Percentiles rank a stretch among this genome's conserved stretches.
These are phyloP conservation scores for Murraya paniculata DNA, from an alignment of 345 rosid species.

Conservation along the genomic window DNA sequence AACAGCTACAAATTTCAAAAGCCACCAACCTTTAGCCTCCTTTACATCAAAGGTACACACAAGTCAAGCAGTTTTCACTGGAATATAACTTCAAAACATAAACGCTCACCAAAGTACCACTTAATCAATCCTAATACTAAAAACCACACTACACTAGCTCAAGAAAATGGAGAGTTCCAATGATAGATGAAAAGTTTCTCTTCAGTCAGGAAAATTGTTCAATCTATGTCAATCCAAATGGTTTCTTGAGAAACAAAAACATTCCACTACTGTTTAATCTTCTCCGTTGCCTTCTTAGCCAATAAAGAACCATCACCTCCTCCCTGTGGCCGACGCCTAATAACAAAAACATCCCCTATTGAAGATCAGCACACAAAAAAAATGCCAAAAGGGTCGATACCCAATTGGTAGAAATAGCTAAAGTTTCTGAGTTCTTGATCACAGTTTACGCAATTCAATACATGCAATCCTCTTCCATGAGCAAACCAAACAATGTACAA, in stretches of 20 bases:
- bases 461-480: slow-evolving; percentile 46
- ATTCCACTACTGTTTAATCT: slow-evolving; percentile 24
- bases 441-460: slow-evolving; percentile 19
- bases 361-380: slow-evolving; percentile 21
- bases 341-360: slow-evolving; percentile 29
- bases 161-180: slow-evolving; percentile 10
- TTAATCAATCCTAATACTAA: slow-evolving; percentile 12
- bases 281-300: slow-evolving; percentile 21
- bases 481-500: slow-evolving; percentile 28
- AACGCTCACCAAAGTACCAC: slow-evolving; percentile 12
- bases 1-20: slow-evolving; percentile 12
- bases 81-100: slow-evolving; percentile 15
- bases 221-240: slow-evolving; percentile 35
- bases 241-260: slow-evolving; percentile 31
- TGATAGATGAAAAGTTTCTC: slow-evolving; percentile 14
- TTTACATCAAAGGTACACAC: slow-evolving; percentile 17
- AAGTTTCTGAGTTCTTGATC: slow-evolving; percentile 11
- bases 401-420: slow-evolving; percentile 11
- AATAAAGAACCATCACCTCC: slow-evolving; percentile 35
- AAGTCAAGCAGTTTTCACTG: slow-evolving; percentile 13
- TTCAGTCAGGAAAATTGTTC: slow-evolving; percentile 10
- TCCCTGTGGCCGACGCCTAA: slow-evolving; percentile 23
- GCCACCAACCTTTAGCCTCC: slow-evolving; percentile 12
- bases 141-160: slow-evolving; percentile 16
- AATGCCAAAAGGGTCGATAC: slow-evolving; percentile 16